phyloP scores from a whole-genome alignment of 139 green algal genomes.

The Picochlorum sp. region DNA sequence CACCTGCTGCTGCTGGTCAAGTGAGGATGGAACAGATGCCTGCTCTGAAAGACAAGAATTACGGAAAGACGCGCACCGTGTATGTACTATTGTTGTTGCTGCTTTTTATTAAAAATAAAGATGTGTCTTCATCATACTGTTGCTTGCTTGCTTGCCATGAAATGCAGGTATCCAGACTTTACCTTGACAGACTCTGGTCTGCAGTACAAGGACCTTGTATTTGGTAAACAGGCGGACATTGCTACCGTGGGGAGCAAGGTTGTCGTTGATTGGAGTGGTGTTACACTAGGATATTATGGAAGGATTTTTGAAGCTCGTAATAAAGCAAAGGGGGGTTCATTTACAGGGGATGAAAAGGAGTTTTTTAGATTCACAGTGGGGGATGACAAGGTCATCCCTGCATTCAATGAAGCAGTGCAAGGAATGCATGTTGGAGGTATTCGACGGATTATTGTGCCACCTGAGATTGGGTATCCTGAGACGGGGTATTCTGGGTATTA shows the following conservation, averaged over 20 bases:
- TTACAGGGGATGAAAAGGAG: conserved; percentile 57
- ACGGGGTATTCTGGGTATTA: conserved; percentile 48
- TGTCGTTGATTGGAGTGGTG: conserved; percentile 88
- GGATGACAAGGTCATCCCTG: conserved; percentile 46
- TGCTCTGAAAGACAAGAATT: conserved; percentile 5
- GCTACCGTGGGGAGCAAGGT: conserved; percentile 41
- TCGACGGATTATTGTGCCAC: conserved; percentile 70
- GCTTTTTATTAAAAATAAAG: too few species aligned
- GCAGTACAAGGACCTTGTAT: conserved; percentile 61
- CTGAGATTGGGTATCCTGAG: conserved; percentile 72
- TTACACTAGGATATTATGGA: conserved; percentile 82
- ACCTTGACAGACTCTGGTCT: conserved; percentile 34
- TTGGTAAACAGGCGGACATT: conserved; percentile 24
- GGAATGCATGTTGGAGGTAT: conserved; percentile 64
- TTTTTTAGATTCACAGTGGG: conserved; percentile 60
- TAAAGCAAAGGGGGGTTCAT: conserved; percentile 71
- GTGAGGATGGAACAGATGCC: neutral
- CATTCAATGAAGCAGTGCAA: conserved; percentile 69
- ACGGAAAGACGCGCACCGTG: neutral
- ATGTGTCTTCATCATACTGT: too few species aligned
- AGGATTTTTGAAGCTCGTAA: conserved; percentile 79
- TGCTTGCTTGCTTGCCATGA: too few species aligned
- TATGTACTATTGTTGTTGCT: neutral
- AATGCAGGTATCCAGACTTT: conserved; percentile 35
- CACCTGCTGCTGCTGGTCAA: too few species aligned